Conservation (phyloP, 768 basidiomycete genomes). For the Pleurotus giganteus region DNA sequence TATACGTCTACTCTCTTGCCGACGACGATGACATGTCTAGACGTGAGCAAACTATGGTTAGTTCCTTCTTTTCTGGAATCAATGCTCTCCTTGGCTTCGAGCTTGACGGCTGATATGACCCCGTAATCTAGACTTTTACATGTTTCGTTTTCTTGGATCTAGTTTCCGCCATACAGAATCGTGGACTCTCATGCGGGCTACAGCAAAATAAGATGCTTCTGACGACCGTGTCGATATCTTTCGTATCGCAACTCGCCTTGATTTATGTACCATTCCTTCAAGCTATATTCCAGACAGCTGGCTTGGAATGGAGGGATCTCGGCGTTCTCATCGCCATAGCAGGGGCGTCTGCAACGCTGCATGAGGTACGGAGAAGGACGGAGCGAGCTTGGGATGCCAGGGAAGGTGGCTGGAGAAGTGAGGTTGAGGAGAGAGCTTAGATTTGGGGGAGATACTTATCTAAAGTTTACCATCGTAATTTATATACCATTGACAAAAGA, state of each 20-base stretch:
- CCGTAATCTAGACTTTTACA: constrained; percentile 79
- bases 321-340: constrained; percentile 68
- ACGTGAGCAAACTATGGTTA: constrained; percentile 94
- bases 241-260: constrained; percentile 78
- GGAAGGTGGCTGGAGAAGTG: constrained; percentile 41
- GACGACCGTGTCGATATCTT: constrained; percentile 83
- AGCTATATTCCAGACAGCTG: constrained; percentile 89
- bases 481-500: neutral
- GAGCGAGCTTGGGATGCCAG: constrained; percentile 64
- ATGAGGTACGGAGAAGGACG: constrained; percentile 77
- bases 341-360: constrained; percentile 59
- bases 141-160: constrained; percentile 97
- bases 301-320: constrained; percentile 67
- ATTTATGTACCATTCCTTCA: constrained; percentile 93
- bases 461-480: neutral
- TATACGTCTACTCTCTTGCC: constrained; percentile 79
- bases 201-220: constrained; percentile 88
- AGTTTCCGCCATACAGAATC: constrained; percentile 91
- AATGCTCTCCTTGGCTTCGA: neutral
- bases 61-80: constrained; percentile 23
- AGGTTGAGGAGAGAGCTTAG: constrained; percentile 58
- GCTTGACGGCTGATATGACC: neutral
- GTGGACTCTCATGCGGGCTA: constrained; percentile 83
- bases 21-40: constrained; percentile 76
- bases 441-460: neutral